Evolutionary conservation across 2,329 filamentous ascomycete species (phyloP).

Genomic region (Aspergillus ochraceoroseus): DNA sequence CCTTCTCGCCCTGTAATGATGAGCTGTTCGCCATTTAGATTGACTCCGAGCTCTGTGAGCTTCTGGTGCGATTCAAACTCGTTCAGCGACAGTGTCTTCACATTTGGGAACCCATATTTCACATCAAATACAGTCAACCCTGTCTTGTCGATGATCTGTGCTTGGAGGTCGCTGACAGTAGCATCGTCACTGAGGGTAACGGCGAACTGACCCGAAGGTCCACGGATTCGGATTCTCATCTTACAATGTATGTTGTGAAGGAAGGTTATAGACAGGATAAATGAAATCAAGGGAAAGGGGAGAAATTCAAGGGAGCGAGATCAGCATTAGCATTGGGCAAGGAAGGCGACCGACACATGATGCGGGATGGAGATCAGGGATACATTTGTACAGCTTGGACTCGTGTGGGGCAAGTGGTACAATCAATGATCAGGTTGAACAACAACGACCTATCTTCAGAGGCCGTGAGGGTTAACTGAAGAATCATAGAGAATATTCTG

Average conservation of each 20-base stretch:
- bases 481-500: no score
- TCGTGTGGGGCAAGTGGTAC: no score
- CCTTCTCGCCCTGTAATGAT: slow-evolving; percentile 53
- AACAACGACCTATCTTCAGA: no score
- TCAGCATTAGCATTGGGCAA: no score
- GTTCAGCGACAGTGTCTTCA: slow-evolving; percentile 59
- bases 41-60: slow-evolving; percentile 55
- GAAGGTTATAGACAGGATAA: not conserved
- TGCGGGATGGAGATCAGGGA: no score
- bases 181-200: slow-evolving; percentile 65
- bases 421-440: no score
- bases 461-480: no score
- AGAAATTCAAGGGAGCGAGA: no score
- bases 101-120: slow-evolving; percentile 78
- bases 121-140: slow-evolving; percentile 64
- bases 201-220: slow-evolving; percentile 66
- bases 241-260: not conserved
- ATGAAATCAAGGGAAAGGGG: not conserved
- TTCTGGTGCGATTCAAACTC: slow-evolving; percentile 47
- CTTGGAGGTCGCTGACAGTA: slow-evolving; percentile 41
- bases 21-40: slow-evolving; percentile 64
- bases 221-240: slow-evolving; percentile 72
- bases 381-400: no score
- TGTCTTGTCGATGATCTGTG: slow-evolving; percentile 54
- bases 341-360: no score